Evolutionary conservation across 352 stramenopile species (phyloP).

Genomic region (Phytophthora crassamura): DNA sequence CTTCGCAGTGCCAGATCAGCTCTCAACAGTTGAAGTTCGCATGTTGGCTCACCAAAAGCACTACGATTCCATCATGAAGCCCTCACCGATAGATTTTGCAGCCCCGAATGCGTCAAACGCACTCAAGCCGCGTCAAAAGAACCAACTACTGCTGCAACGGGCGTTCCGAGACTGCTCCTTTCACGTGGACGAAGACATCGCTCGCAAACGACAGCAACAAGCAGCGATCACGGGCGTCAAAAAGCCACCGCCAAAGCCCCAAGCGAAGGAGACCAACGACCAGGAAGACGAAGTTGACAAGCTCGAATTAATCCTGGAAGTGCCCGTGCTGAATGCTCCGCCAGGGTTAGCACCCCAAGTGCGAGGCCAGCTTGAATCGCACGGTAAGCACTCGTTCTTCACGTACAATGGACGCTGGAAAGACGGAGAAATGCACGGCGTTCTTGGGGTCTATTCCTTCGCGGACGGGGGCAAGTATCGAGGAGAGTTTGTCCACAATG

Average conservation of each 20-base stretch:
- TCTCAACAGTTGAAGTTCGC: constrained; percentile 68
- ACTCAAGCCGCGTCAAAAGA: constrained; percentile 57
- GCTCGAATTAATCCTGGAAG: constrained; percentile 59
- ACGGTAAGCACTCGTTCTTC: constrained; percentile 70
- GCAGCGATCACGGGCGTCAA: constrained; percentile 23
- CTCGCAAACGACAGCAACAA: constrained; percentile 20
- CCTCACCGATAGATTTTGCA: constrained; percentile 12
- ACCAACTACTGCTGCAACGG: constrained; percentile 61
- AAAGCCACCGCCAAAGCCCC: constrained; percentile 24
- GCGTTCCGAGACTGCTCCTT: constrained; percentile 81
- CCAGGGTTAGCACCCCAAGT: constrained; percentile 70
- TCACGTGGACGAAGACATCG: constrained; percentile 43
- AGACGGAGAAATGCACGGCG: constrained; percentile 67
- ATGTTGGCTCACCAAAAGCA: constrained; percentile 64
- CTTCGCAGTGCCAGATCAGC: constrained; percentile 52
- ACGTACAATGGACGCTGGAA: constrained; percentile 78
- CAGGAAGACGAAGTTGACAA: constrained; percentile 54
- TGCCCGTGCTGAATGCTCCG: constrained; percentile 40
- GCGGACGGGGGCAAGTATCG: constrained; percentile 75
- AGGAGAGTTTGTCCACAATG: constrained; percentile 55
- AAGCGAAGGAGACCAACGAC: constrained; percentile 28
- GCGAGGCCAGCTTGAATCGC: constrained; percentile 65
- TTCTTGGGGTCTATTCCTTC: constrained; percentile 73
- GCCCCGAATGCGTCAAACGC: constrained; percentile 6
- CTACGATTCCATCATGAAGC: constrained; percentile 53